These are phyloP conservation scores for Allium fistulosum DNA, from an alignment of 106 monocot genomes.

Conservation along the genomic window DNA sequence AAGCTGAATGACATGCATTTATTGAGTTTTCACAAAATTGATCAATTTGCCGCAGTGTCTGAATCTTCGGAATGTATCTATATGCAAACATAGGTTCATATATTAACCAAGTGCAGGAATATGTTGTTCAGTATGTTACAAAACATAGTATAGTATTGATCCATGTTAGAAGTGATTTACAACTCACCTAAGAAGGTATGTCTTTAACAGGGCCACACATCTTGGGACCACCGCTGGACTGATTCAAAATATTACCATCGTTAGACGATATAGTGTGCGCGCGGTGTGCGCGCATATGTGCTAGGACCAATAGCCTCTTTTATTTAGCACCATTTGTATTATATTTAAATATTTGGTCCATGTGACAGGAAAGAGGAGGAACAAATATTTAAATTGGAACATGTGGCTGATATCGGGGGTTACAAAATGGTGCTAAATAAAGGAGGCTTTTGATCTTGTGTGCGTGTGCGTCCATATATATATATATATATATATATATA, in stretches of 20 bases:
- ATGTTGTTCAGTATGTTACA: neutral
- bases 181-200: conserved; percentile 83
- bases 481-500: neutral
- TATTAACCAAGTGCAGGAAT: conserved; percentile 1
- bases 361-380: no score
- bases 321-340: no score
- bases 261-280: conserved; percentile 7
- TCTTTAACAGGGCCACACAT: conserved; percentile 77
- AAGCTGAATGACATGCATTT: conserved; percentile 46
- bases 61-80: conserved; percentile 82
- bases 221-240: conserved; percentile 93
- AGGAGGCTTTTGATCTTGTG: no score
- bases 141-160: no score
- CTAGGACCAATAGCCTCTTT: no score
- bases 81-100: conserved; percentile 11
- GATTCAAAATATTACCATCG: conserved; percentile 22
- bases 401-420: no score
- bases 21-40: conserved; percentile 70
- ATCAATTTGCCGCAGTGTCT: conserved; percentile 83
- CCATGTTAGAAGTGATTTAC: neutral
- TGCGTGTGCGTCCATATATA: neutral
- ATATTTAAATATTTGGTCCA: no score
- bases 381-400: no score
- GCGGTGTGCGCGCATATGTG: no score
- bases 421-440: no score